phyloP scores from a whole-genome alignment of 495 filamentous ascomycete genomes.

The Saxophila tyrrhenica region DNA sequence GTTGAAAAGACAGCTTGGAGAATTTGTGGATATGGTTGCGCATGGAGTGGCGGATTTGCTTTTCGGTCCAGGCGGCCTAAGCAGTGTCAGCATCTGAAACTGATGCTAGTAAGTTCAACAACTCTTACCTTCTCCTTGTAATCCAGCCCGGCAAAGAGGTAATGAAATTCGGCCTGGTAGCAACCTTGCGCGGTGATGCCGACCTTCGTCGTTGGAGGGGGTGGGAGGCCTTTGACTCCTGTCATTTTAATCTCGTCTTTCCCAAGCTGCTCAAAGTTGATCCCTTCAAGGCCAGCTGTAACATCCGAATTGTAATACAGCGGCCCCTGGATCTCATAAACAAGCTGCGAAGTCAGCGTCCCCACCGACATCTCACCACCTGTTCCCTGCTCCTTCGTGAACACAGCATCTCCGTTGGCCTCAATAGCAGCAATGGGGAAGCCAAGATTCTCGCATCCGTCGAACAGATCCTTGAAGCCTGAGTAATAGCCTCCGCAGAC shows the following conservation, averaged over 20 bases:
- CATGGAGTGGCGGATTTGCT: conserved; percentile 18
- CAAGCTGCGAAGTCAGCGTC: conserved; percentile 19
- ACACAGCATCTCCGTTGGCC: conserved; percentile 11
- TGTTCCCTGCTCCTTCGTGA: conserved; percentile 18
- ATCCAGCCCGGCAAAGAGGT: conserved; percentile 26
- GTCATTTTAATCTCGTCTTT: conserved; percentile 16
- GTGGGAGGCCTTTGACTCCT: conserved; percentile 16
- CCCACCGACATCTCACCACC: conserved; percentile 16
- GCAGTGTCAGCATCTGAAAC: no score
- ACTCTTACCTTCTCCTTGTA: conserved; percentile 25
- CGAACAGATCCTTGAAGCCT: conserved; percentile 20
- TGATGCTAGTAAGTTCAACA: no score
- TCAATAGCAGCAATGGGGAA: conserved; percentile 23
- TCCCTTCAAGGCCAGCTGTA: conserved; percentile 15
- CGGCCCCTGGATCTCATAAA: conserved; percentile 26
- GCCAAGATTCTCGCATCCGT: conserved; percentile 19
- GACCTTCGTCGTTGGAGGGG: conserved; percentile 22
- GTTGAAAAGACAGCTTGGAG: conserved; percentile 17
- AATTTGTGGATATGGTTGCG: conserved; percentile 8
- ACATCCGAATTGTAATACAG: conserved; percentile 24
- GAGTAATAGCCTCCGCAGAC: conserved; percentile 23
- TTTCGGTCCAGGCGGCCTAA: conserved; percentile 22
- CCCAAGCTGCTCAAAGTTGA: conserved; percentile 18
- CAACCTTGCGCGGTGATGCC: conserved; percentile 22
- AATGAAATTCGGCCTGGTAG: conserved; percentile 24